Evolutionary conservation across 2,329 filamentous ascomycete species (phyloP), one percentile per base, ranked within the genome.

Genomic region (Myotisia sp.): DNA sequence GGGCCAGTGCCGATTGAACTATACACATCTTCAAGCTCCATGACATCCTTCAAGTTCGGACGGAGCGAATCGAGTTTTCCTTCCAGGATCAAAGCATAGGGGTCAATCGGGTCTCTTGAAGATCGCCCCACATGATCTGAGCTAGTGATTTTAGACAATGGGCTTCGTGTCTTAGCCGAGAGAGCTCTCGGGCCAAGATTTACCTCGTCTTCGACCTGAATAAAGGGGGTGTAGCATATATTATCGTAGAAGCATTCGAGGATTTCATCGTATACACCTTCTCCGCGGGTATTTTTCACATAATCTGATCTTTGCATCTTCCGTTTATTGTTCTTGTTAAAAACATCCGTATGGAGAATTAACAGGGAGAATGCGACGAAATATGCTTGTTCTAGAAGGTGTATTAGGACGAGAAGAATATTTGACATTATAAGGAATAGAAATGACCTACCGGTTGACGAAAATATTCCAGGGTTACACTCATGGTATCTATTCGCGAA

Each of bases 291-390:
- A 53, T 95, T 95, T 58, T 92, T 94, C 46, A 95, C 69, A 57
- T 98, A 98, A 50, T 95, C 90, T 1, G 71, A 63, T 52, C 92
- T 92, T 51, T 92, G 85, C 90, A 98, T 98, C 59, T 98, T 98
- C 56, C 90, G 74, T 62, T 95, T 95, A 63, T 95, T 95, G 64
- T 95, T 98, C 60, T 92, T 93, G 66, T 98, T 98, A 72, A 95
- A 95, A n/a, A 92, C 83, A 52, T 98, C 90, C 0, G 90, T 95
- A 49, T 98, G 90, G 21, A 98, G 66, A 46, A 98, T 94, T 39
- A 98, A 71, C 37, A 98, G 75, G 2, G 87, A 95, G 53, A 98
- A 98, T 10, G 87, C 85, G 43, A 95, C 87, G 49, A 95, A 93
- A 55, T 95, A 94, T n/a, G 90, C 86, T 59, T 94, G 84, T 50